Base-by-base conservation (phyloP, 139 green algal species). In the Coccomyxa sp. region DNA sequence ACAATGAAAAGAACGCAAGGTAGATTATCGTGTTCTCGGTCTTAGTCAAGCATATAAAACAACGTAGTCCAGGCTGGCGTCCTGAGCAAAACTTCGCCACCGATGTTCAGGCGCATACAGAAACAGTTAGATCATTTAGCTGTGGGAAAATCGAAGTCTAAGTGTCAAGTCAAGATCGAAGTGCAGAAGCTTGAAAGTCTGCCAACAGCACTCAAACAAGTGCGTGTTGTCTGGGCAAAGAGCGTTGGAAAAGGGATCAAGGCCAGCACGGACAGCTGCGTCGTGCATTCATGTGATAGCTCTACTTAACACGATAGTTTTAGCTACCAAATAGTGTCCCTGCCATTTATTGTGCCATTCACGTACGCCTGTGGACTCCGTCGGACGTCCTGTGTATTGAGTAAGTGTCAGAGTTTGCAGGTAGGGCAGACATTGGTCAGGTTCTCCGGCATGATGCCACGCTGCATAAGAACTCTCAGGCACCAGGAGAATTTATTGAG, bases 151-250 rank as follows among this genome's bases (percentile, higher is more conserved):
- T 7, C 38, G 51, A 67, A 79, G 76, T 0, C 25, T 77, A 10
- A 84, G 31, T 79, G 78, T 60, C 57, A 84, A 13, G 76, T 84
- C 66, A 80, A 84, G n/a, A 59, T 71, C n/a, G 81, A 81, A 27
- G n/a, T 84, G n/a, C 66, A 84, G 71, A n/a, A 76, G 74, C 71
- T 68, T n/a, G 60, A 76, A 17, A 66, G 21, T 25, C 63, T 71
- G 63, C 63, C 63, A 71, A 21, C 18, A 25, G 63, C 21, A 21
- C 18, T 71, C 4, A 71, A 71, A 11, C 63, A 71, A 25, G 18
- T 71, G 63, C 18, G 21, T 28, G 63, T 71, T 71, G 63, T 71
- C 18, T 71, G 63, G 63, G 63, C 18, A 71, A 71, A 71, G 63
- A 51, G 38, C 38, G 63, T 28, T 71, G 63, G 63, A 21, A 71